Base-by-base conservation (phyloP, 148 eudicot genomes). In the Nyssa sinensis region DNA sequence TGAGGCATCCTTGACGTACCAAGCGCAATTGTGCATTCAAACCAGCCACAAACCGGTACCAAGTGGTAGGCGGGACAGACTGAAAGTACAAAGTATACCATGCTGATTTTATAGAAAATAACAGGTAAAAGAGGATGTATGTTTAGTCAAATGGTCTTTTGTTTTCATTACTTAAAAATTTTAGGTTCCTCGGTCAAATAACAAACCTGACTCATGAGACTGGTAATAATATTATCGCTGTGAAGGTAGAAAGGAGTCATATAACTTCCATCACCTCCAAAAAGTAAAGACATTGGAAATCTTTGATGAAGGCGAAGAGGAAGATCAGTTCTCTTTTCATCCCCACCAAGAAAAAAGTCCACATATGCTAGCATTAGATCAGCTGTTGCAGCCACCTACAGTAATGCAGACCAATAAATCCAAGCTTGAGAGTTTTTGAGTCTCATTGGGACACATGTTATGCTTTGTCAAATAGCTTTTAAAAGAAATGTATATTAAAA, bases 191-290 rank as follows among this genome's bases (percentile, higher is more conserved):
- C 39, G 24, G 66, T 21, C 29, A 58, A 58, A 67, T 29, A 69
- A 73, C 86, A 70, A 78, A 96, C 99, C 99, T 96, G 99, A 85
- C 97, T 87, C 98, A 93, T 88, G 67, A 96, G 93, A 82, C 92
- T 96, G 61, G 97, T 91, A 37, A 88, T 81, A 69, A 91, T 83
- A 77, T 93, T 96, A 75, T 96, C 99, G 79, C 90, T 91, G 77
- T 93, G 91, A 64, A 96, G 94, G 19, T 88, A 78, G 81, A 96
- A 86, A 70, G 99, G 98, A 47, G 98, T 84, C 97, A 96, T 91
- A 76, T 89, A 96, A 79, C 98, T 91, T 67, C 99, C 99, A 83
- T 96, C 97, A 49, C 99, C 99, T 70, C 99, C 97, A 81, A 96
- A 96, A 74, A 87, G 84, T 65, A 96, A 75, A 76, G 85, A 87